Base-by-base conservation (phyloP, 495 filamentous ascomycete species). In the Lasiosphaeria ovina region DNA sequence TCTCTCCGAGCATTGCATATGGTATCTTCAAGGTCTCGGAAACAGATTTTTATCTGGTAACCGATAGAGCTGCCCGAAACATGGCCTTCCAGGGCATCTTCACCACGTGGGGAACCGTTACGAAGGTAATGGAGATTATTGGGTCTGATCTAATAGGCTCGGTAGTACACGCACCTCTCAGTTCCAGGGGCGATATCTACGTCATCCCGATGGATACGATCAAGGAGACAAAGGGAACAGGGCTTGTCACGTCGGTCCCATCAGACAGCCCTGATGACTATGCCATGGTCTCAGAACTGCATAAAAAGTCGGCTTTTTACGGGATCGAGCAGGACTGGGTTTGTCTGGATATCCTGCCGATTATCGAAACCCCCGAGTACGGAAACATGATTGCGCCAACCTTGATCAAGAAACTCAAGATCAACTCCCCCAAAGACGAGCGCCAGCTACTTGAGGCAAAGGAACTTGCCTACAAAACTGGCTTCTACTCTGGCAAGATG, bases 251-350 rank as follows among this genome's bases (percentile, higher is more conserved):
- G 5, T 96, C 83, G 42, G 93, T 97, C n/a, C 93, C 93, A 35
- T 93, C 89, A 2, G 92, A 97, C 76, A 92, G 88, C 66, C 93
- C 93, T 4, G 92, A 97, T 66, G 93, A 97, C 70, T 97, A 89
- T 73, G 90, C 90, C 55, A 97, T 89, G 4, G 76, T 92, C 51
- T 76, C 78, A 36, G 93, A 97, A 58, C 81, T 97, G 55, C 83
- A 85, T 16, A 96, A 96, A 80, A 96, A 97, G 80, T 83, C 92
- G 4, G 93, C 95, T 3, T 96, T 88, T 77, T 96, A 96, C 69
- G 85, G 85, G 40, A 96, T 97, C 71, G 85, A 92, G 74, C 92
- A 92, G 73, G 92, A 96, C 66, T 97, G 93, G 93, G 91, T 85
- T 3, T 85, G 92, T 64, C 75, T 91, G 35, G 89, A 94, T 48